phyloP scores from a whole-genome alignment of 2,329 filamentous ascomycete species.

The Fusarium fujikuroi region DNA sequence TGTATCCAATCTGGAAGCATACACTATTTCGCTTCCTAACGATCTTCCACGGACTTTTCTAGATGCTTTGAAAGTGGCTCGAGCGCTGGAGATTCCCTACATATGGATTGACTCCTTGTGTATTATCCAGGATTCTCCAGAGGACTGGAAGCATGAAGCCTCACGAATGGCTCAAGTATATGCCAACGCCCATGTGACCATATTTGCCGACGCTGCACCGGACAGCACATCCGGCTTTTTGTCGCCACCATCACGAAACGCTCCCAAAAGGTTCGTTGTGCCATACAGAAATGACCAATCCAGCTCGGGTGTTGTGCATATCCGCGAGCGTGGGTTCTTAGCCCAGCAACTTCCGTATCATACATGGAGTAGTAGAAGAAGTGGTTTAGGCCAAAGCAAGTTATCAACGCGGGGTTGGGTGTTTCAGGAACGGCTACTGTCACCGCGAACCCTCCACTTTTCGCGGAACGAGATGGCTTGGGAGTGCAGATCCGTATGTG shows the following conservation, averaged over 20 bases:
- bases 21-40: background rate
- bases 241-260: background rate
- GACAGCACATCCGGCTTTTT: background rate
- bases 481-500: background rate
- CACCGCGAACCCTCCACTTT: background rate
- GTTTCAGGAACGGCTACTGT: background rate
- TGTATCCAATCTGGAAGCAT: background rate
- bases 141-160: slow-evolving; percentile 11
- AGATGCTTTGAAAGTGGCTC: background rate
- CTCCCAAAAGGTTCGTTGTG: background rate
- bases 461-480: background rate
- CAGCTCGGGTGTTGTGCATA: background rate
- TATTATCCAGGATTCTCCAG: slow-evolving; percentile 12
- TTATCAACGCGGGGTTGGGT: background rate
- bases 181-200: slow-evolving; percentile 7
- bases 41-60: background rate
- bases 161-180: slow-evolving; percentile 16
- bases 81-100: background rate
- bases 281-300: background rate
- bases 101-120: slow-evolving; percentile 19
- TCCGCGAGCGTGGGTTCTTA: background rate
- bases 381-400: background rate
- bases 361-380: background rate
- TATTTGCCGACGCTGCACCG: slow-evolving; percentile 6
- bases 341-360: background rate